Evolutionary conservation across 768 basidiomycete genomes (phyloP), one percentile per base, ranked within the genome.

Genomic region (Auricularia cornea): DNA sequence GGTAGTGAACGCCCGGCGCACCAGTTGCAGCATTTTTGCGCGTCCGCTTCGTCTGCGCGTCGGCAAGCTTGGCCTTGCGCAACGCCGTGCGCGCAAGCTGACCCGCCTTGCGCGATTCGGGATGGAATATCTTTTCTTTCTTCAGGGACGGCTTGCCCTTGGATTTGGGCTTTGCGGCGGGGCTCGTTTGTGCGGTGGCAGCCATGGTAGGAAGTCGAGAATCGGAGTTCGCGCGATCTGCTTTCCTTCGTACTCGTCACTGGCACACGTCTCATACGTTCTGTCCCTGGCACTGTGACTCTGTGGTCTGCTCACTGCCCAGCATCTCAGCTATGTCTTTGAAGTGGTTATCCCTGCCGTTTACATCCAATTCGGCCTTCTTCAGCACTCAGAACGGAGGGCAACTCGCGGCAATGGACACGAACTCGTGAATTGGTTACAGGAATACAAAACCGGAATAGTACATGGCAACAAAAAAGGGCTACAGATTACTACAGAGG

Each of bases 101-200:
- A 14, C 80, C 84, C 2, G 92, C 92, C 75, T 93, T 94, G 65
- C 92, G 81, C 26, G 92, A 94, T 57, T 87, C 79, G 3, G 92
- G 92, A 71, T 94, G 92, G 66, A 87, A 88, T 11, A 92, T 68
- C 69, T 93, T 93, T 70, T 90, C 89, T 74, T 85, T 89, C 73
- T 85, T 89, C 33, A 70, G 72, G 3, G 54, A 26, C 28, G 26
- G 54, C 28, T 57, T 70, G 35, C 10, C 63, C 60, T 71, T 71
- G 29, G 65, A 60, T 65, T 73, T 74, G 29, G 60, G 2, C 29
- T 61, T 40, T 48, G 44, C 44, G 44, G 44, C 44, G 10, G 44
- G 35, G 8, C 10, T 38, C 16, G 35, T 14, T 38, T 8, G 8
- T 38, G 35, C 1, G 8, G 35, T 38, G 35, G 35, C 35, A 14